Evolutionary conservation across 139 green algal genomes (phyloP), one percentile per base, ranked within the genome.

Genomic region (Chlorella sp.): DNA sequence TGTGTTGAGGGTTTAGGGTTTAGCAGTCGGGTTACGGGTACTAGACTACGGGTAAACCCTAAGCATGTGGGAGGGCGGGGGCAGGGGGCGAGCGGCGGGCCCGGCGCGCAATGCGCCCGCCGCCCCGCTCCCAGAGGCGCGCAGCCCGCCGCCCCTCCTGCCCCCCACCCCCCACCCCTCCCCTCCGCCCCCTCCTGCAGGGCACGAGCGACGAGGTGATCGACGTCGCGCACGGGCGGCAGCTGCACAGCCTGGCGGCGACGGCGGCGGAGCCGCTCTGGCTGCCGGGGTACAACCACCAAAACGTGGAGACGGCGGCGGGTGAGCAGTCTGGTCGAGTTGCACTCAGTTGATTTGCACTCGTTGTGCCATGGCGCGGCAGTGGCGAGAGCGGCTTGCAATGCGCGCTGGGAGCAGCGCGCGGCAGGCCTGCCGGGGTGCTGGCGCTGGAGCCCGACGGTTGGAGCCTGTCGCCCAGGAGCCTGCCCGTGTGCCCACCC

Each of bases 151-250:
- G 48, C 48, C 48, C 17, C n/a, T n/a, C 48, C 48, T 58, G 48
- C 17, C 48, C 17, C 17, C 48, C 48, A 58, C 48, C 17, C 48
- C 21, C 0, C 0, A 58, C 48, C 48, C 17, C 48, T 25, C 19
- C 51, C 51, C 3, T 35, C 21, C n/a, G n/a, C 56, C 19, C n/a
- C 7, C 4, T 48, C 3, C 29, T 67, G 62, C 83, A 88, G 78
- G 83, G 86, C 41, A 83, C 81, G 0, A 40, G 79, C 14, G 90
- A 94, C 29, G 83, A 90, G 63, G 94, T 98, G n/a, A 94, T 98
- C 33, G 75, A 94, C 56, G 79, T 96, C 38, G 82, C 75, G 31
- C 92, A 96, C 56, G 94, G 91, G 8, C 51, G 88, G 74, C 55
- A 75, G 50, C 83, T 98, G 58, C 76, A 89, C 55, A 67, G 71